Conservation (phyloP, 2,329 filamentous ascomycete species). For the Neofusicoccum ribis region DNA sequence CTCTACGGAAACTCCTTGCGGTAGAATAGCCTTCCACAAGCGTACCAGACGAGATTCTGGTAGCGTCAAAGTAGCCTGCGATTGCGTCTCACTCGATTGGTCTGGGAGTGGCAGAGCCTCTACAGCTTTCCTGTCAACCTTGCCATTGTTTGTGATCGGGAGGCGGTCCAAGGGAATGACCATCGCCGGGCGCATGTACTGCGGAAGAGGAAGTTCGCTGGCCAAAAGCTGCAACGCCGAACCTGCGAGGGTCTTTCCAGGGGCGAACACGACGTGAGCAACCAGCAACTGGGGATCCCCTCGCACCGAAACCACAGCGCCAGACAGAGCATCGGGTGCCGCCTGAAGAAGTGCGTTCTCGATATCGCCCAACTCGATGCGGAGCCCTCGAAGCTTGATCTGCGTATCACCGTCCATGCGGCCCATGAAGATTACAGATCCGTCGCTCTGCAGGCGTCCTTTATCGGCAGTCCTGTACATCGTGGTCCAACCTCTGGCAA, state of each 20-base stretch:
- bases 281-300: conserved; percentile 25
- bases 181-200: conserved; percentile 40
- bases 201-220: conserved; percentile 34
- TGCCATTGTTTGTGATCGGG: conserved; percentile 1
- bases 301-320: conserved; percentile 30
- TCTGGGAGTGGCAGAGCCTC: conserved; percentile 23
- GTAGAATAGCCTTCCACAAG: conserved; percentile 23
- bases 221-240: conserved; percentile 21
- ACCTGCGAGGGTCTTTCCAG: not conserved
- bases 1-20: conserved; percentile 11
- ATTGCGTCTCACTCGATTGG: not conserved
- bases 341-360: conserved; percentile 35
- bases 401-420: conserved; percentile 25
- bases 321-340: conserved; percentile 27
- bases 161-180: conserved; percentile 8
- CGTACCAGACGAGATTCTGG: not conserved
- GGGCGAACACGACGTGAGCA: not conserved
- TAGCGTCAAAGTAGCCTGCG: not conserved
- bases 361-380: conserved; percentile 43
- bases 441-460: conserved; percentile 37
- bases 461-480: conserved; percentile 45
- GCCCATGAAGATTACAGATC: conserved; percentile 33
- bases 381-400: conserved; percentile 38
- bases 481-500: conserved; percentile 24
- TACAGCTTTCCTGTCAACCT: conserved; percentile 25